phyloP scores from a whole-genome alignment of 805 yeast species.

The Barnettozyma pratensis region DNA sequence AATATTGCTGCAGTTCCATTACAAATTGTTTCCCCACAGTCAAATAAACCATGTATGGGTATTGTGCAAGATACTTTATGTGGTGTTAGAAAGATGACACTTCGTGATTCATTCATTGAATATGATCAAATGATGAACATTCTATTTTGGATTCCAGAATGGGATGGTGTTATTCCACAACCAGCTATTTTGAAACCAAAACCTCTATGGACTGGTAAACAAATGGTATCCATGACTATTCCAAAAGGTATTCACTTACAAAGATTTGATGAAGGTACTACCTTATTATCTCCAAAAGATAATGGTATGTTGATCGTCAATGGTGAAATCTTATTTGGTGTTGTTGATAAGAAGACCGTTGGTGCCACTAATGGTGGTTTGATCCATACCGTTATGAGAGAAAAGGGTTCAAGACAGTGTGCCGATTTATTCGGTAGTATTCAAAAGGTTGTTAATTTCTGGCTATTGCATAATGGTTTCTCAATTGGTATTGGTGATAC shows the following conservation, averaged over 20 bases:
- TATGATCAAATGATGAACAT: slow-evolving; percentile 95
- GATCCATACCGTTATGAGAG: slow-evolving; percentile 95
- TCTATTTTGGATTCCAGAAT: slow-evolving; percentile 94
- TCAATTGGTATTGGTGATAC: slow-evolving; percentile 99
- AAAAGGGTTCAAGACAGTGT: slow-evolving; percentile 89
- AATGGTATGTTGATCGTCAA: slow-evolving; percentile 93
- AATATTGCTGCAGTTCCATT: slow-evolving; percentile 96
- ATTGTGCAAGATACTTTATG: slow-evolving; percentile 98
- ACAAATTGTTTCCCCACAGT: slow-evolving; percentile 97
- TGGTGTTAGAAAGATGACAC: slow-evolving; percentile 94
- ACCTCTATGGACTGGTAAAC: slow-evolving; percentile 98
- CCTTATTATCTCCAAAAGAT: slow-evolving; percentile 81
- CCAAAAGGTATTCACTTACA: slow-evolving; percentile 95
- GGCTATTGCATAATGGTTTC: slow-evolving; percentile 96
- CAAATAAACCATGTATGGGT: slow-evolving; percentile 99
- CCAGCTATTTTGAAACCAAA: slow-evolving; percentile 94
- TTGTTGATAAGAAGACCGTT: slow-evolving; percentile 95
- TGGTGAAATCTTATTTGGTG: slow-evolving; percentile 97
- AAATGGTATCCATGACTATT: slow-evolving; percentile 83
- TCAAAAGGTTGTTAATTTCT: slow-evolving; percentile 92
- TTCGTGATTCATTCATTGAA: slow-evolving; percentile 83
- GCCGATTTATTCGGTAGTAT: slow-evolving; percentile 87
- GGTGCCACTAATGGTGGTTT: slow-evolving; percentile 99
- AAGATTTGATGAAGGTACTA: slow-evolving; percentile 86
- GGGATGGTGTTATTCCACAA: slow-evolving; percentile 97